Base-by-base conservation (phyloP, 441 rosid genomes). In the Theobroma grandiflorum region DNA sequence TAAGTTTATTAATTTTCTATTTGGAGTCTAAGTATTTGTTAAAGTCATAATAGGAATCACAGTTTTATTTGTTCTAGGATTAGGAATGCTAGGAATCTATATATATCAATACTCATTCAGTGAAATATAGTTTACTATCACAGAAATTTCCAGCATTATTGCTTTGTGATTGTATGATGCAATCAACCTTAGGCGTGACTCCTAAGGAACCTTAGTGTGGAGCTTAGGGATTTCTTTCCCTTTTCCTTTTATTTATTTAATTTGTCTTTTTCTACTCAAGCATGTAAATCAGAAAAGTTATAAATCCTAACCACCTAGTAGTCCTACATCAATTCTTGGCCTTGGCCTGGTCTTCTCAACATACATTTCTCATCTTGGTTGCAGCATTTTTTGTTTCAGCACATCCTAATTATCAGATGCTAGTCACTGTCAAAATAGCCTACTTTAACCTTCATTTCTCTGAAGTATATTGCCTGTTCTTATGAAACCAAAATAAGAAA, bases 1-100 rank as follows among this genome's bases (percentile, higher is more conserved):
- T 71, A 49, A 72, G 38, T 18, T 72, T 72, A 33, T 72, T 72
- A 52, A 35, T 52, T 72, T 52, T 52, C 62, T 35, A 52, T 52
- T 35, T 72, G 31, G 31, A 50, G 75, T 50, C 59, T 71, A 66
- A 69, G 57, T 69, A 69, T 26, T 47, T 69, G 40, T 69, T 69
- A 12, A 70, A 26, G 8, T 70, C 59, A 50, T 31, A 33, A 49
- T 66, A 40, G 8, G 8, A 70, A 49, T 31, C 49, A 31, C 59
- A 31, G 38, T 35, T 35, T 15, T 72, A 72, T 35, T 35, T 52
- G 16, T 72, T 49, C 35, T 35, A 72, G 62, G 31, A 35, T 50
- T 72, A 59, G 15, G 64, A 10, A 58, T 22, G 12, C 63, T 2
- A 58, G 35, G 63, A 58, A 9, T 57, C 31, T 20, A 8, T 57